A percentile compares a stretch with the other conserved stretches of the same genome.
Evolutionary conservation across 345 rosid genomes (phyloP).

Genomic region (Aquilaria yunnanensis): DNA sequence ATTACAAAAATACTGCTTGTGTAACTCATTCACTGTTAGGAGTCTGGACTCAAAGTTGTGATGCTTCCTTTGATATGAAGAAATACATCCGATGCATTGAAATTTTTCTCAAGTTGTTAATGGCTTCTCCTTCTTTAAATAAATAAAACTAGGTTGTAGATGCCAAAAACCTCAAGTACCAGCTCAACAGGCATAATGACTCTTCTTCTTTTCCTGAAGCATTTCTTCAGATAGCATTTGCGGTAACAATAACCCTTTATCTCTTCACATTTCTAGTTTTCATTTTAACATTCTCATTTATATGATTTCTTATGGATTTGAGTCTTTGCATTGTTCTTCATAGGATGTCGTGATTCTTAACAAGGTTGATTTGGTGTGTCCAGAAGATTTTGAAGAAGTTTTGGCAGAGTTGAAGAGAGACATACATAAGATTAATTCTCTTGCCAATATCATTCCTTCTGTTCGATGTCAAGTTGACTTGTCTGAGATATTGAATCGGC

Average conservation of each 20-base stretch:
- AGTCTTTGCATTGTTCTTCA: slow-evolving; percentile 19
- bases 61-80: no score
- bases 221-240: slow-evolving; percentile 85
- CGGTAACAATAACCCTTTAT: slow-evolving; percentile 35
- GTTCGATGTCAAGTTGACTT: slow-evolving; percentile 79
- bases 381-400: slow-evolving; percentile 37
- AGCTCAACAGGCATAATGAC: slow-evolving; percentile 46
- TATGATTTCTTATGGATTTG: neutral
- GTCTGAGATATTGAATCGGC: slow-evolving; percentile 56
- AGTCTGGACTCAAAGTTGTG: no score
- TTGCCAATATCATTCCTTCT: slow-evolving; percentile 63
- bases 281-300: neutral
- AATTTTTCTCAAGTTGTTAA: no score
- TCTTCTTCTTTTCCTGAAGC: slow-evolving; percentile 88
- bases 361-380: slow-evolving; percentile 85
- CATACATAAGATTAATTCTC: slow-evolving; percentile 67
- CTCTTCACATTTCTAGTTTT: neutral
- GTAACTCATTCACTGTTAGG: no score
- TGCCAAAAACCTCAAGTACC: slow-evolving; percentile 85
- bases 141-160: slow-evolving; percentile 62
- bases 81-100: no score
- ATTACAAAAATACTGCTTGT: no score
- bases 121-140: slow-evolving; percentile 10
- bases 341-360: slow-evolving; percentile 90
- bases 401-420: slow-evolving; percentile 72